phyloP scores from a whole-genome alignment of 2,329 filamentous ascomycete genomes.

The Pyrenochaeta sp. region DNA sequence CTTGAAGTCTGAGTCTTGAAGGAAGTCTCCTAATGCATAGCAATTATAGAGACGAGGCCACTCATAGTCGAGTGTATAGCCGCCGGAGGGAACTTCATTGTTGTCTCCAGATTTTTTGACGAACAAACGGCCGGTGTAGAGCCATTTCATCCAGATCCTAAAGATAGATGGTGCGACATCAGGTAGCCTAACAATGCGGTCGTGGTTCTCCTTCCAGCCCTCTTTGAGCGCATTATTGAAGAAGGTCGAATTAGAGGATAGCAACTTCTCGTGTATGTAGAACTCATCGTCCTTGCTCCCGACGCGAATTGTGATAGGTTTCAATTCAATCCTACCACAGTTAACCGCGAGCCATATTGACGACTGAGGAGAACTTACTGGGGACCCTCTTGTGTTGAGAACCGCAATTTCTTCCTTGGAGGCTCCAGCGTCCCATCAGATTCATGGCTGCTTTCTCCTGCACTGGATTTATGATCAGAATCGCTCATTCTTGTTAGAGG shows the following conservation, averaged over 20 bases:
- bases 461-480: not conserved
- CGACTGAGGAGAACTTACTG: not conserved
- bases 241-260: slow-evolving; percentile 5
- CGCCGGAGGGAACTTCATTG: not conserved
- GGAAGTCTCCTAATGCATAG: slow-evolving; percentile 4
- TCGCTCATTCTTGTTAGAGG: not conserved
- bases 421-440: not conserved
- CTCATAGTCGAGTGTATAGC: not conserved
- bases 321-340: not conserved
- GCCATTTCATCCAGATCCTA: slow-evolving; percentile 12
- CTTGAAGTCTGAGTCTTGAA: slow-evolving; percentile 5
- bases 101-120: not conserved
- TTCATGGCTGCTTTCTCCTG: not conserved
- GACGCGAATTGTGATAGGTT: slow-evolving; percentile 1
- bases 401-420: slow-evolving; percentile 5
- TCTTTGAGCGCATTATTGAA: slow-evolving; percentile 8
- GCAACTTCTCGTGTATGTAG: slow-evolving; percentile 7
- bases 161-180: slow-evolving; percentile 1
- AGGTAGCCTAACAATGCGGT: not conserved
- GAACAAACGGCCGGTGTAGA: slow-evolving; percentile 9
- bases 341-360: not conserved
- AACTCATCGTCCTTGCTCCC: not conserved
- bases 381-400: not conserved
- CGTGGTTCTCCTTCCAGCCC: slow-evolving; percentile 9
- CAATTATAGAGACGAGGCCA: not conserved